Percentiles rank a stretch among this genome's conserved stretches.
These are phyloP conservation scores for Triticum timopheevii DNA, from an alignment of 176 grass and related monocot species.

Conservation along the genomic window DNA sequence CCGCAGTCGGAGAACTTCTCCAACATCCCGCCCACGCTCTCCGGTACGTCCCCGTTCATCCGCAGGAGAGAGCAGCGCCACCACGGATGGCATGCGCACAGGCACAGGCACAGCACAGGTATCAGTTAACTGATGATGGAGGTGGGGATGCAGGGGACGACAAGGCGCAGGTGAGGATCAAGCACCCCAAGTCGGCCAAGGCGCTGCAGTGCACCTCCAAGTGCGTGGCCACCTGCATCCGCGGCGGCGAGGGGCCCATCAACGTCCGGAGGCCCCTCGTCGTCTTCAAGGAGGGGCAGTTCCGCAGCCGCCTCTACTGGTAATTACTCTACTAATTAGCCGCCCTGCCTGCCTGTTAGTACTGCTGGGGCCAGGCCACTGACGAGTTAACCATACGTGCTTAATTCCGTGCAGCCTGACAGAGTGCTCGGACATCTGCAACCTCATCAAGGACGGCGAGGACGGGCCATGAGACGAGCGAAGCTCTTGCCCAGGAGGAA, in stretches of 20 bases:
- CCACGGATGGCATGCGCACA: too few relatives aligned
- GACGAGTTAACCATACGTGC: neutral
- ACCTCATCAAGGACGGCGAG: constrained; percentile 66
- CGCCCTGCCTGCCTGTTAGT: too few relatives aligned
- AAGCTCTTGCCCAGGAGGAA: neutral
- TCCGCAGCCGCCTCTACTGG: constrained; percentile 61
- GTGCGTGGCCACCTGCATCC: constrained; percentile 80
- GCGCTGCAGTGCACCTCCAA: constrained; percentile 64
- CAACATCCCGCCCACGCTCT: constrained; percentile 56
- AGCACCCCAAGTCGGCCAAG: constrained; percentile 58
- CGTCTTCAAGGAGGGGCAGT: constrained; percentile 57
- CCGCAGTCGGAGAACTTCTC: constrained; percentile 37
- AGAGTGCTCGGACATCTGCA: constrained; percentile 78
- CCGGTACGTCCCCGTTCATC: constrained; percentile 5
- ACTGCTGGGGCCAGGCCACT: neutral
- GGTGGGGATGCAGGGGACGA: constrained; percentile 35
- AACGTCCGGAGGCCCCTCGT: constrained; percentile 50
- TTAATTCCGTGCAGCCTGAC: constrained; percentile 24
- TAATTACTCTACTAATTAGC: neutral
- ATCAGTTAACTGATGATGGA: neutral
- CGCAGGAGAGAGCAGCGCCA: too few relatives aligned
- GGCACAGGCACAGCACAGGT: too few relatives aligned
- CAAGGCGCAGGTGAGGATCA: constrained; percentile 49
- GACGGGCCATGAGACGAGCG: constrained; percentile 50
- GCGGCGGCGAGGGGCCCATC: constrained; percentile 59